These are phyloP conservation scores for Cocos nucifera DNA, from an alignment of 176 grass and related monocot species.

Conservation along the genomic window DNA sequence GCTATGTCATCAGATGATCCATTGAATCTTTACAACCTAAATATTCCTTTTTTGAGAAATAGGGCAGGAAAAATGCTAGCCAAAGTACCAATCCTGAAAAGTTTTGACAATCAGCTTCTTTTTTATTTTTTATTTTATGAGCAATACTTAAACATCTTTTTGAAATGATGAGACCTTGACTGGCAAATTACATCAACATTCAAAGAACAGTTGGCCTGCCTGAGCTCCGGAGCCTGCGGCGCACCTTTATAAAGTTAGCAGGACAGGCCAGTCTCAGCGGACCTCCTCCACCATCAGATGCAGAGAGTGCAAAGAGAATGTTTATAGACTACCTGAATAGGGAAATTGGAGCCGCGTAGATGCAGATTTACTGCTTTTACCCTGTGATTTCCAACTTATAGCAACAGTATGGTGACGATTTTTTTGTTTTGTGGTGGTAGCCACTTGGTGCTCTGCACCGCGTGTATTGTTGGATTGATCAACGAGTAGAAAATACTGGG, in stretches of 20 bases:
- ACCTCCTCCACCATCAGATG: constrained; percentile 64
- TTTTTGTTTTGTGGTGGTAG: too few species aligned
- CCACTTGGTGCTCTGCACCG: too few species aligned
- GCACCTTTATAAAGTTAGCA: constrained; percentile 80
- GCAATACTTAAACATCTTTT: not conserved
- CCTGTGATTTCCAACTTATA: too few species aligned
- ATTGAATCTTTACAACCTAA: too few species aligned
- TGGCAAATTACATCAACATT: constrained; percentile 54
- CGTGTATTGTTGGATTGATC: too few species aligned
- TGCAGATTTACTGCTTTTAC: not conserved
- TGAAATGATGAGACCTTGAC: constrained; percentile 34
- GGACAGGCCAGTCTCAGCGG: constrained; percentile 84
- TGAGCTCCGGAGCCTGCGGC: constrained; percentile 68
- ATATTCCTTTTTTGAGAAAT: too few species aligned
- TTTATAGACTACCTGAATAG: constrained; percentile 89
- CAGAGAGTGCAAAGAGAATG: constrained; percentile 75
- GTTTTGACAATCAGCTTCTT: not conserved
- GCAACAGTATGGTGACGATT: too few species aligned
- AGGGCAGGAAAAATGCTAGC: too few species aligned
- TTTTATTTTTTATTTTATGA: not conserved
- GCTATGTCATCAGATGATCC: too few species aligned
- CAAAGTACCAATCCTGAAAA: too few species aligned
- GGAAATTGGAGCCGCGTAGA: constrained; percentile 46
- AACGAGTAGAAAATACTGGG: too few species aligned
- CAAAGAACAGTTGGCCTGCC: constrained; percentile 64